phyloP scores from a whole-genome alignment of 345 rosid genomes.

The Moricandia moricandioides region DNA sequence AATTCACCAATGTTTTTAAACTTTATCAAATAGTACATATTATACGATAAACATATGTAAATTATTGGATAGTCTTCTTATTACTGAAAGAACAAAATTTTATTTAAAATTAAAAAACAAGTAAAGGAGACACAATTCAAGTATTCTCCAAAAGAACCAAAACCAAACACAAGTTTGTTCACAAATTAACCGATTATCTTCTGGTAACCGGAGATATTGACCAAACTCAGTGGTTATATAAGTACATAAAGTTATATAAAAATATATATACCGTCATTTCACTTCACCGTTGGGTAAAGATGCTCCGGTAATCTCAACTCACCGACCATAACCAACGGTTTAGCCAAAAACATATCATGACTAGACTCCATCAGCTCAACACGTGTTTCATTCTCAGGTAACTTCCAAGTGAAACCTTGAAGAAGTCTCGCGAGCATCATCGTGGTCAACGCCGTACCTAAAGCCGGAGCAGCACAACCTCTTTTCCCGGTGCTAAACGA shows the following conservation, averaged over 20 bases:
- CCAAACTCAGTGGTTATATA: constrained; percentile 19
- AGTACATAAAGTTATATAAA: neutral
- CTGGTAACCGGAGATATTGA: constrained; percentile 23
- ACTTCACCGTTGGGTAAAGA: constrained; percentile 42
- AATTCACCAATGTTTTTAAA: no score
- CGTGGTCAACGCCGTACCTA: constrained; percentile 47
- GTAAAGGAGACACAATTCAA: constrained; percentile 27
- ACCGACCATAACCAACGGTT: constrained; percentile 41
- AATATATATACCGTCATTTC: constrained; percentile 3
- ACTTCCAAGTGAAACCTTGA: constrained; percentile 48
- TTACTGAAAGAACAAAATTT: neutral
- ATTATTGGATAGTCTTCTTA: neutral
- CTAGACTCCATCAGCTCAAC: constrained; percentile 40
- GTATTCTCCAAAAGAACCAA: constrained; percentile 22
- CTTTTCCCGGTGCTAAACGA: constrained; percentile 51
- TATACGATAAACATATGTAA: no score
- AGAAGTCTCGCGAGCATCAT: constrained; percentile 54
- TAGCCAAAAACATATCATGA: constrained; percentile 37
- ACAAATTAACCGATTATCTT: constrained; percentile 33
- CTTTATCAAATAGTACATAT: no score
- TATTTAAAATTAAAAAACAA: neutral
- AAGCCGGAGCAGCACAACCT: constrained; percentile 41
- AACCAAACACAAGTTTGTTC: constrained; percentile 13
- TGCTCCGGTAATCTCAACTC: constrained; percentile 39
- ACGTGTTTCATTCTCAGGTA: constrained; percentile 23